phyloP scores from a whole-genome alignment of 768 basidiomycete species.

The Russula earlei region DNA sequence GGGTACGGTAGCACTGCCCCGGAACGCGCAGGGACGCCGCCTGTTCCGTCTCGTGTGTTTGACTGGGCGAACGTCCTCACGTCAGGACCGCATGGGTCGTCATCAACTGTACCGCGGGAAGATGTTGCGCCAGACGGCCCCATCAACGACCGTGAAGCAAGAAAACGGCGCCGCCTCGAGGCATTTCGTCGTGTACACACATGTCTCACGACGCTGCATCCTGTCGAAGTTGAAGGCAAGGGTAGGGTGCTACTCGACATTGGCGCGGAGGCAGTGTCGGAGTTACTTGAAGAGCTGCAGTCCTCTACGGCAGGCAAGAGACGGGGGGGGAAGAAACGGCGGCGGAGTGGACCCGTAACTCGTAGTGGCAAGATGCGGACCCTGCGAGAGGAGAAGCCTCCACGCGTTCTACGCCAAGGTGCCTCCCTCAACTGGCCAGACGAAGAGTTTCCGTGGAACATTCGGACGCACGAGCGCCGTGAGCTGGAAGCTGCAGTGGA shows the following conservation, averaged over 20 bases:
- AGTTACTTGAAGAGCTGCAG: slow-evolving; percentile 18
- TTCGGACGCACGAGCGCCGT: slow-evolving; percentile 46
- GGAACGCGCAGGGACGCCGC: slow-evolving; percentile 20
- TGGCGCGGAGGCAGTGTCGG: slow-evolving; percentile 34
- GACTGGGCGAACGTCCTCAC: slow-evolving; percentile 41
- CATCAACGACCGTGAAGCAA: slow-evolving; percentile 46
- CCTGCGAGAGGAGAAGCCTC: not conserved
- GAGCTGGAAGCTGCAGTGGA: slow-evolving; percentile 45
- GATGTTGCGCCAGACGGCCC: slow-evolving; percentile 19
- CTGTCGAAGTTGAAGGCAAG: slow-evolving; percentile 56
- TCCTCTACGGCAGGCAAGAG: slow-evolving; percentile 31
- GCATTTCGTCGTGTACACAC: slow-evolving; percentile 44
- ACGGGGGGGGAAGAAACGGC: slow-evolving; percentile 40
- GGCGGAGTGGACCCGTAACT: slow-evolving; percentile 26
- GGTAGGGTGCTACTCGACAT: slow-evolving; percentile 64
- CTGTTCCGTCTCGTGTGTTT: slow-evolving; percentile 38
- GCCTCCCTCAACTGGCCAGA: slow-evolving; percentile 70
- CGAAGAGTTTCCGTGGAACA: slow-evolving; percentile 66
- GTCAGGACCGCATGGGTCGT: slow-evolving; percentile 34
- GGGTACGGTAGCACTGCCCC: slow-evolving; percentile 40
- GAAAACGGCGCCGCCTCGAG: slow-evolving; percentile 56
- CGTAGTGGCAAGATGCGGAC: slow-evolving; percentile 7
- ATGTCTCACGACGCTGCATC: slow-evolving; percentile 34
- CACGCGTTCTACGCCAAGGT: slow-evolving; percentile 6
- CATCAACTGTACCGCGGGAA: slow-evolving; percentile 22